Evolutionary conservation across 306 rosid genomes (phyloP).

Genomic region (Glycine soja): DNA sequence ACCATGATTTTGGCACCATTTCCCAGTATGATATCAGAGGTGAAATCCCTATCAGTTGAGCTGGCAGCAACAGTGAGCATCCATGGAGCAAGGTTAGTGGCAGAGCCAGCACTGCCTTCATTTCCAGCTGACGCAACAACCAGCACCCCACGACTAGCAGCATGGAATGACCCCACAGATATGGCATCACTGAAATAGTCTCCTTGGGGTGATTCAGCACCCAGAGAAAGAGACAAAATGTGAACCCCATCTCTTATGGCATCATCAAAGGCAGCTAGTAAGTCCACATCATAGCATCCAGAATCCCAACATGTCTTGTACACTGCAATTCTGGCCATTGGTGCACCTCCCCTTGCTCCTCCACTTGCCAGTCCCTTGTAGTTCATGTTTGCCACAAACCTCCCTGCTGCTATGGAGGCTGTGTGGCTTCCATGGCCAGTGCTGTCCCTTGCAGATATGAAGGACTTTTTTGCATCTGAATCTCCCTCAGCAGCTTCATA

Average conservation of each 20-base stretch:
- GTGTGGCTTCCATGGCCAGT: conserved; percentile 91
- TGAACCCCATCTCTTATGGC: conserved; percentile 88
- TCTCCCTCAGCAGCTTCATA: conserved; percentile 73
- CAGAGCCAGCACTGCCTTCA: conserved; percentile 70
- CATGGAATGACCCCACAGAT: conserved; percentile 86
- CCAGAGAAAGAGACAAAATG: conserved; percentile 75
- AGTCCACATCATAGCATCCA: conserved; percentile 85
- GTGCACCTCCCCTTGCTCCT: conserved; percentile 89
- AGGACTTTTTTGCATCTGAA: conserved; percentile 54
- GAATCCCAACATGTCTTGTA: conserved; percentile 90
- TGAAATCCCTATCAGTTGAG: conserved; percentile 88
- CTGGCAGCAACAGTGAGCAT: conserved; percentile 86
- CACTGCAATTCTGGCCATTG: conserved; percentile 78
- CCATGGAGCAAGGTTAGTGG: conserved; percentile 88
- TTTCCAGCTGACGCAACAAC: conserved; percentile 86
- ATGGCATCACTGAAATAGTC: conserved; percentile 87
- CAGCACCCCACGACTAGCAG: conserved; percentile 71
- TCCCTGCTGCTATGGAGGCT: conserved; percentile 80
- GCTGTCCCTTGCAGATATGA: conserved; percentile 84
- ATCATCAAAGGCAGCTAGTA: conserved; percentile 85
- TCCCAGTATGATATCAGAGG: conserved; percentile 67
- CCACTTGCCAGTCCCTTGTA: conserved; percentile 76
- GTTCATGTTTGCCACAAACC: conserved; percentile 78
- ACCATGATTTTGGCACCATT: conserved; percentile 69
- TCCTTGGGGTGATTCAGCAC: conserved; percentile 83